phyloP scores from a whole-genome alignment of 2,329 filamentous ascomycete species.

The Hortaea sp. region DNA sequence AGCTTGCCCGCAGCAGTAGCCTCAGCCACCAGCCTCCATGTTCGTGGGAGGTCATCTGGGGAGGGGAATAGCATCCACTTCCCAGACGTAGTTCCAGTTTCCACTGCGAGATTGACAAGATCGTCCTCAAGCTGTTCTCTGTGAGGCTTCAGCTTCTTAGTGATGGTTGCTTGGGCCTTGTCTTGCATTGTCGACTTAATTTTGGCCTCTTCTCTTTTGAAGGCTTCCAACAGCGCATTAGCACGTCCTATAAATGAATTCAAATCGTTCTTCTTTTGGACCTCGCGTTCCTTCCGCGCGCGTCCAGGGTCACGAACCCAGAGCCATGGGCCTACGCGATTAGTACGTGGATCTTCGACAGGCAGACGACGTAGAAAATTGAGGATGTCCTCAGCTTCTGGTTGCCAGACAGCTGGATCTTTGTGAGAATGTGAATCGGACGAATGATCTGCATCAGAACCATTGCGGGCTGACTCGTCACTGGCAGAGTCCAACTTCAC shows the following conservation, averaged over 20 bases:
- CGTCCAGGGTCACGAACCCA: conserved; percentile 57
- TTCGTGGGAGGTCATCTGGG: conserved; percentile 44
- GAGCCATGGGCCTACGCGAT: conserved; percentile 53
- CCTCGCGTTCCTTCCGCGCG: conserved; percentile 19
- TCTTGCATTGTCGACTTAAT: conserved; percentile 42
- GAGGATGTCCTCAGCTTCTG: conserved; percentile 52
- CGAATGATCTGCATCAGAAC: too few relatives aligned
- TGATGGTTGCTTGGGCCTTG: conserved; percentile 33
- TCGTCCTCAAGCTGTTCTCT: conserved; percentile 39
- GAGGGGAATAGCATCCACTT: conserved; percentile 73
- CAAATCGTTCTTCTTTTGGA: conserved; percentile 36
- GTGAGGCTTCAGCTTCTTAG: conserved; percentile 31
- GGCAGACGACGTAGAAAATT: conserved; percentile 60
- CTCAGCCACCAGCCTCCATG: conserved; percentile 57
- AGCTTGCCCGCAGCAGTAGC: conserved; percentile 60
- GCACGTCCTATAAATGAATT: conserved; percentile 45
- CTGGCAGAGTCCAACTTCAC: too few relatives aligned
- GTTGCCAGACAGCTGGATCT: conserved; percentile 29
- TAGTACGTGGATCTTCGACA: conserved; percentile 49
- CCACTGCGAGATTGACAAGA: conserved; percentile 52
- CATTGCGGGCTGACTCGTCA: too few relatives aligned
- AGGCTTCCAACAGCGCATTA: conserved; percentile 42
- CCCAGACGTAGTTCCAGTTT: conserved; percentile 50
- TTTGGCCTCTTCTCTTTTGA: conserved; percentile 36
- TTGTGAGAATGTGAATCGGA: too few relatives aligned